A percentile compares a stretch with the other conserved stretches of the same genome.
Evolutionary conservation across 345 rosid species (phyloP).

Genomic region (Aquilaria yunnanensis): DNA sequence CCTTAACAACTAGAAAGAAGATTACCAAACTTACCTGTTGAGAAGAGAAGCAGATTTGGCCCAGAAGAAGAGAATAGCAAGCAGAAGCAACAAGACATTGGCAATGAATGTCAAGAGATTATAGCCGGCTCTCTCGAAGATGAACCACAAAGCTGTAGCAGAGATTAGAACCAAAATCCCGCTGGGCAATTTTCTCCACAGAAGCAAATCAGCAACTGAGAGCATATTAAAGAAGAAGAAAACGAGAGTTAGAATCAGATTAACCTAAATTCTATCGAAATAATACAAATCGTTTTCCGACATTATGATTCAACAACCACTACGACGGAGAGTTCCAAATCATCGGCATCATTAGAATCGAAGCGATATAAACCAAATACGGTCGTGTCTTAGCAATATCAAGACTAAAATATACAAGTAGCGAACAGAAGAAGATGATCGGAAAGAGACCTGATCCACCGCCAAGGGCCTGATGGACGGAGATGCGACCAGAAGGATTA

Average conservation of each 20-base stretch:
- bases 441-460: constrained; percentile 58
- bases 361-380: not conserved
- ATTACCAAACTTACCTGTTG: constrained; percentile 46
- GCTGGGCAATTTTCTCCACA: constrained; percentile 69
- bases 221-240: not conserved
- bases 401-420: not conserved
- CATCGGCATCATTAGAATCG: too few relatives aligned
- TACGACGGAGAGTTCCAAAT: not conserved
- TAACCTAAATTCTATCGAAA: constrained; percentile 2
- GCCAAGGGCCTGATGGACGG: constrained; percentile 74
- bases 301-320: too few relatives aligned
- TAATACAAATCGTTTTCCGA: not conserved
- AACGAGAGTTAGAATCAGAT: not conserved
- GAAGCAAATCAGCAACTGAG: constrained; percentile 73
- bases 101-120: constrained; percentile 65
- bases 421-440: not conserved
- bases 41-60: constrained; percentile 95
- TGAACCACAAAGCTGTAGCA: constrained; percentile 58
- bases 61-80: constrained; percentile 81
- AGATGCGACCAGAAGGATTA: constrained; percentile 32
- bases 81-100: constrained; percentile 70
- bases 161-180: constrained; percentile 42
- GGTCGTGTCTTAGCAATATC: not conserved
- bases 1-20: not conserved
- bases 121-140: constrained; percentile 78